Evolutionary conservation across 768 basidiomycete species (phyloP).

Genomic region (Pleurotus platypus): DNA sequence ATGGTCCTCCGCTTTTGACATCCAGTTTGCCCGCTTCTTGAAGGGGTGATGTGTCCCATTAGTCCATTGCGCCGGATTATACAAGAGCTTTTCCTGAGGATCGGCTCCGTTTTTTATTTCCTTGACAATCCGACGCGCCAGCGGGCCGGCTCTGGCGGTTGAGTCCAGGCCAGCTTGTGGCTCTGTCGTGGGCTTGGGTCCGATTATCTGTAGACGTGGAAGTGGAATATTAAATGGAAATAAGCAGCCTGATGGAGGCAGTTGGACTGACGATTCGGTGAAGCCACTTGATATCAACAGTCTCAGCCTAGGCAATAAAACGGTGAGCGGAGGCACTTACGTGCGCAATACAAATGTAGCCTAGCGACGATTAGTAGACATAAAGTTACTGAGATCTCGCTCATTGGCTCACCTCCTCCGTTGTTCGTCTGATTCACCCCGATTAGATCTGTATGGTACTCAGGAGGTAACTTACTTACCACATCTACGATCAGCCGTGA

Average conservation of each 20-base stretch:
- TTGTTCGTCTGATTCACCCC: constrained; percentile 36
- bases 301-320: too few relatives aligned
- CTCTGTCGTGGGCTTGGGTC: constrained; percentile 45
- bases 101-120: constrained; percentile 40
- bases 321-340: constrained; percentile 26
- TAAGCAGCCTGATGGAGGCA: not conserved
- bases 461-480: constrained; percentile 24
- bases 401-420: constrained; percentile 32
- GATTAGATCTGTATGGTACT: not conserved
- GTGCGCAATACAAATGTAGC: constrained; percentile 59
- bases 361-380: constrained; percentile 9
- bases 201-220: constrained; percentile 35
- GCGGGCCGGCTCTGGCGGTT: constrained; percentile 39
- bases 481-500: constrained; percentile 57
- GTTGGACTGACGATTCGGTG: constrained; percentile 35
- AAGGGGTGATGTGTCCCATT: constrained; percentile 43
- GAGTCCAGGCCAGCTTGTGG: constrained; percentile 57
- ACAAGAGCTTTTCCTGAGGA: constrained; percentile 39
- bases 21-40: constrained; percentile 40
- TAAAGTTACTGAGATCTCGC: not conserved
- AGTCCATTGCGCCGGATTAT: constrained; percentile 47
- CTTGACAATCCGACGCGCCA: constrained; percentile 48
- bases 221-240: constrained; percentile 1
- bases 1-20: constrained; percentile 35
- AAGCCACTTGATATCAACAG: constrained; percentile 29